Conservation (phyloP, 176 grass and related monocot genomes). For the Hordeum vulgare region MorexV3_pseudomolecules_assembly NC_058518.1:264597449-264597948, state of each 20-base stretch:
- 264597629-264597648: conserved; percentile 60
- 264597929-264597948: conserved; percentile 50
- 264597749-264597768: conserved; percentile 41
- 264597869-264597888: conserved; percentile 50
- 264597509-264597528: conserved; percentile 38
- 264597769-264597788: conserved; percentile 44
- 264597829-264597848: conserved; percentile 46
- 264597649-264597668: conserved; percentile 38
- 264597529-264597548: conserved; percentile 34
- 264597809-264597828: conserved; percentile 34
- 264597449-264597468: conserved; percentile 52
- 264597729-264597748: conserved; percentile 48
- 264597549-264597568: conserved; percentile 46
- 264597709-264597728: conserved; percentile 45
- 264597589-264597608: conserved; percentile 39
- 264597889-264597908: conserved; percentile 61
- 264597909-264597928: conserved; percentile 32
- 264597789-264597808: conserved; percentile 36
- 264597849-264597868: conserved; percentile 39
- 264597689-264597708: conserved; percentile 31
- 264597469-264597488: conserved; percentile 43
- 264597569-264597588: conserved; percentile 62
- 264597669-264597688: conserved; percentile 37
- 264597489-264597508: conserved; percentile 46
- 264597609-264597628: conserved; percentile 55